Evolutionary conservation across 2,329 filamentous ascomycete species (phyloP), one percentile per base, ranked within the genome.

Genomic region (Emergomyces orientalis): DNA sequence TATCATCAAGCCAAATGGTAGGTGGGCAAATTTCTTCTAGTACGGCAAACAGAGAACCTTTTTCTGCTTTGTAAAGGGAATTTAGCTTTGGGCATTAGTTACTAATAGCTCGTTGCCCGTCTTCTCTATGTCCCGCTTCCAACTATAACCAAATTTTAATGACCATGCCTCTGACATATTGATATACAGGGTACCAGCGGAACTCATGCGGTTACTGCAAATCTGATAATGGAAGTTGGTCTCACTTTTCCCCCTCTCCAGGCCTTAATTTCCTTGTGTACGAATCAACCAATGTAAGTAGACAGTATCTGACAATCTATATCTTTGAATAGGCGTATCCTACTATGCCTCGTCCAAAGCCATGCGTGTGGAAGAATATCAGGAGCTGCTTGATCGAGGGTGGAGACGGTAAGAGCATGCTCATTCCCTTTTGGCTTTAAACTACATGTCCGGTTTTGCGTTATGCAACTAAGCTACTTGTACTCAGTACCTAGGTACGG

Each of bases 191-290:
- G 63, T 80, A 80, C 69, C 77, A 80, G 68, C 74, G 75, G 59
- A 79, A 77, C 64, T 73, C 73, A 17, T 80, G 79, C 68, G 79
- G 79, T 62, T 81, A 81, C 70, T 81, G 79, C 72, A 78, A 79
- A 70, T 77, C 73, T 54, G 70, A 73, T 27, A 66, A 74, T 67
- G 77, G 77, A 66, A 78, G 79, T 80, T 67, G 73, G 78, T 77
- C 64, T 66, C 52, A 62, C 51, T 34, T 76, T 76, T 66, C 65
- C 39, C 39, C 64, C 59, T 34, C 34, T 34, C 47, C 55, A 54
- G 51, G 25, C n/a, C 17, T 63, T 63, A n/a, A 32, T 32, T 34
- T n/a, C 27, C 19, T 22, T 34, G 2, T 54, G 27, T 37, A 22
- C 9, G 27, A n/a, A 8, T 30, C 51, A 32, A 34, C 60, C 63